These are phyloP conservation scores for Panicum virgatum DNA, from an alignment of 202 grass and related monocot genomes.

Conservation along the genomic window DNA sequence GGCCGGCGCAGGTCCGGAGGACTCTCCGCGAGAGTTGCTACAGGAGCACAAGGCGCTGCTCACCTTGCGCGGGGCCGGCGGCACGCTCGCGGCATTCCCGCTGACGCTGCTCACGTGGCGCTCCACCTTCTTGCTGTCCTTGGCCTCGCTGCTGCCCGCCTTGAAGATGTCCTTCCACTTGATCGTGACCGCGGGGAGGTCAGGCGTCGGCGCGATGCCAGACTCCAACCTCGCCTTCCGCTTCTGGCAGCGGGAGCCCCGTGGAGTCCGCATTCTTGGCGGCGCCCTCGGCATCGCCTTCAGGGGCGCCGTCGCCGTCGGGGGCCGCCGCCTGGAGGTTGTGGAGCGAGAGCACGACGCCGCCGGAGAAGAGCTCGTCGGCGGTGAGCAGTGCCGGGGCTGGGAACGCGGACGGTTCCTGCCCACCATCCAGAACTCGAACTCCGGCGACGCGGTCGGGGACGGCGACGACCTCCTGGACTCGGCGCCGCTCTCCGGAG, in stretches of 20 bases:
- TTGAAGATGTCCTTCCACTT: slow-evolving; percentile 89
- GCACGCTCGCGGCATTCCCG: slow-evolving; percentile 35
- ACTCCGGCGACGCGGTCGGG: slow-evolving; percentile 65
- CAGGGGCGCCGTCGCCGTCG: background rate
- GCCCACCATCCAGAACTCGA: slow-evolving; percentile 96
- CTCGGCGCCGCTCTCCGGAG: slow-evolving; percentile 25
- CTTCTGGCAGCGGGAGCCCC: background rate
- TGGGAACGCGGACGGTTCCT: slow-evolving; percentile 51
- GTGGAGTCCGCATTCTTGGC: background rate
- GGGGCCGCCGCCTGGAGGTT: slow-evolving; percentile 37
- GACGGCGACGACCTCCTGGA: slow-evolving; percentile 45
- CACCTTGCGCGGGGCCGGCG: slow-evolving; percentile 41
- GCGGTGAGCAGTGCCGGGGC: slow-evolving; percentile 62
- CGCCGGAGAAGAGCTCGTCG: slow-evolving; percentile 95
- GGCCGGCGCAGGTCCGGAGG: background rate
- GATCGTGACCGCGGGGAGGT: slow-evolving; percentile 54
- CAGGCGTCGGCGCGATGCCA: slow-evolving; percentile 43
- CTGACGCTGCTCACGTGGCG: slow-evolving; percentile 53
- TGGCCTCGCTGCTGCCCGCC: slow-evolving; percentile 36
- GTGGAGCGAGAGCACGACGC: slow-evolving; percentile 88
- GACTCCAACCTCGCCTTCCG: background rate
- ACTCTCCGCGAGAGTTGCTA: slow-evolving; percentile 90
- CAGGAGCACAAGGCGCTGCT: slow-evolving; percentile 91
- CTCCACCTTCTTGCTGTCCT: slow-evolving; percentile 59
- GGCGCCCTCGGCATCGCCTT: background rate